phyloP scores from a whole-genome alignment of 2,329 filamentous ascomycete species.

The Stagonosporopsis rhizophila region DNA sequence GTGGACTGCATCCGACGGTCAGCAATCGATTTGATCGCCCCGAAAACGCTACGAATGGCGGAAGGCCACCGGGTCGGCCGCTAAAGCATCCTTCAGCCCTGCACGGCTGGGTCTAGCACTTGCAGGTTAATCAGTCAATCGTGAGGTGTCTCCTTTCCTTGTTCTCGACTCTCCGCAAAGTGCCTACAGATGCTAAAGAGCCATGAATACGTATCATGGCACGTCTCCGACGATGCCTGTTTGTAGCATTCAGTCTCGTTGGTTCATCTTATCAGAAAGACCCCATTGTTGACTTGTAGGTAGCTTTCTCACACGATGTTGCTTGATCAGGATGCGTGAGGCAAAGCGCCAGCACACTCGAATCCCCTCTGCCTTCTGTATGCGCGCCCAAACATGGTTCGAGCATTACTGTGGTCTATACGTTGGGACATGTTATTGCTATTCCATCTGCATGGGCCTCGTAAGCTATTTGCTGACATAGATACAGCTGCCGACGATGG shows the following conservation, averaged over 20 bases:
- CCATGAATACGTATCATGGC: conserved; percentile 45
- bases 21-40: conserved; percentile 23
- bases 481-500: conserved; percentile 49
- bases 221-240: conserved; percentile 33
- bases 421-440: background rate
- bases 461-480: background rate
- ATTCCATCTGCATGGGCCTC: background rate
- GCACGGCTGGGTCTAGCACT: conserved; percentile 27
- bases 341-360: background rate
- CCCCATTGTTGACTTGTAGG: conserved; percentile 59
- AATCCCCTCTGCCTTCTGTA: background rate
- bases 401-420: background rate
- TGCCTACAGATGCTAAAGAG: conserved; percentile 22
- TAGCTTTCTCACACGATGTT: background rate
- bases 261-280: conserved; percentile 50
- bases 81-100: conserved; percentile 37
- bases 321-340: background rate
- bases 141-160: conserved; percentile 18
- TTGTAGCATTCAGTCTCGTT: conserved; percentile 39
- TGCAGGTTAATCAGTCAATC: conserved; percentile 21
- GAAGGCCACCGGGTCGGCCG: conserved; percentile 25
- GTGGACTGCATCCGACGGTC: conserved; percentile 28
- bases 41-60: conserved; percentile 33
- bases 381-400: background rate
- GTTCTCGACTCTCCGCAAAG: conserved; percentile 20